Evolutionary conservation across 2,329 filamentous ascomycete genomes (phyloP), one percentile per base, ranked within the genome.

Genomic region (Claviceps humidiphila): DNA sequence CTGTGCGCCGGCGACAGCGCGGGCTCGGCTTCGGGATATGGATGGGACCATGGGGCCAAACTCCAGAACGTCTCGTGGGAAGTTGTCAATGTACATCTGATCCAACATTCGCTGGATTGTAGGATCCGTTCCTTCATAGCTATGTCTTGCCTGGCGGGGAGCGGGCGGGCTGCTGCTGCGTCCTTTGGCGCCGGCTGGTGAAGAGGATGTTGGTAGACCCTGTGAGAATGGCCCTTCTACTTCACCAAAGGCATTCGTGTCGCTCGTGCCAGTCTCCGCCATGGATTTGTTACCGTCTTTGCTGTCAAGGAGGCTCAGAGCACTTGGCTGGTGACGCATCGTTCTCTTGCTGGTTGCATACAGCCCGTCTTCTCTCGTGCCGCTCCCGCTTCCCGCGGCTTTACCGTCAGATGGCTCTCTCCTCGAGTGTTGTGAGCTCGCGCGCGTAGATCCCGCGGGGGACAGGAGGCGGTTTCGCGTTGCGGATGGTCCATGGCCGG

Each of bases 11-110:
- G 77, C 73, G 17, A 26, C 42, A 38, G 73, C 76, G 50, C 72
- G 74, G 50, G 69, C 66, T 59, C 75, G 81, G 40, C 72, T 72
- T 40, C 77, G 70, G 46, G 80, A 81, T 4, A 85, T 74, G 1
- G 85, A 81, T 50, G 84, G 82, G 34, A 95, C 84, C 61, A 85
- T 76, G 0, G 90, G 90, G 0, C 93, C 93, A 64, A 96, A 84
- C 60, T 84, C 80, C 44, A 75, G 67, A 46, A 83, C 71, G 56
- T 85, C 81, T 51, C 79, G 79, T 9, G 81, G 80, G 57, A 81
- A 84, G 57, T 84, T 84, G 54, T 85, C 80, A 26, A 82, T 75
- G 62, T 91, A 96, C 71, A 97, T 89, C 5, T 85, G 81, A 63
- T 96, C 88, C 4, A 98, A 68, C 77, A 85, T 83, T 61, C 77